phyloP scores from a whole-genome alignment of 352 stramenopile species.

The Discostella stelligera region DNA sequence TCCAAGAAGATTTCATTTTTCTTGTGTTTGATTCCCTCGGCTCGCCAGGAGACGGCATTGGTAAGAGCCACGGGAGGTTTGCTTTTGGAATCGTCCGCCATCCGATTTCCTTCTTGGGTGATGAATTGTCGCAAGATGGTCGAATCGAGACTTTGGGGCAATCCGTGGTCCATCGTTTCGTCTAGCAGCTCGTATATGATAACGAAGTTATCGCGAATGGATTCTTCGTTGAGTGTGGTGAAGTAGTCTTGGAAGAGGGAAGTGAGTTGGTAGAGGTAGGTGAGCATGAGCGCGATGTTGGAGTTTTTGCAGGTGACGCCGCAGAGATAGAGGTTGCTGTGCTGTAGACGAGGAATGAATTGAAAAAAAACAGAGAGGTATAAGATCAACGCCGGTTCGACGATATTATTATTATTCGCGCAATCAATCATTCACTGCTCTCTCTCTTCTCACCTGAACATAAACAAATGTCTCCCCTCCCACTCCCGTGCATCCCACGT shows the following conservation, averaged over 20 bases:
- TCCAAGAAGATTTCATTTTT: conserved; percentile 99
- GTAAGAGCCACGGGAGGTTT: conserved; percentile 94
- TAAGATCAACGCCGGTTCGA: too few relatives aligned
- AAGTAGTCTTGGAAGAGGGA: conserved; percentile 99
- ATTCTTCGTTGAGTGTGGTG: conserved; percentile 98
- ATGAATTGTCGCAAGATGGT: conserved; percentile 93
- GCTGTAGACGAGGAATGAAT: conserved; percentile 73
- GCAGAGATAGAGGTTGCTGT: conserved; percentile 99
- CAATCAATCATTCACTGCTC: not conserved
- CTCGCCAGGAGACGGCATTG: conserved; percentile 98
- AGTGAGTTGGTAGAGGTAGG: conserved; percentile 76
- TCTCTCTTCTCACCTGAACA: conserved; percentile 60
- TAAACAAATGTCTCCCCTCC: conserved; percentile 80
- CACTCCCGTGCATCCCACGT: conserved; percentile 57
- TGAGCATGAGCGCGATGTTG: conserved; percentile 89
- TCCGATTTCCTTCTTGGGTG: conserved; percentile 94
- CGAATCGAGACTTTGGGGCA: conserved; percentile 92
- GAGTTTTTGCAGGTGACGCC: conserved; percentile 98
- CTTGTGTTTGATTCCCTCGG: conserved; percentile 99
- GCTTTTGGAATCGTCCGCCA: conserved; percentile 87
- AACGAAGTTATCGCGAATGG: conserved; percentile 99
- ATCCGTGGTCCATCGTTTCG: conserved; percentile 99
- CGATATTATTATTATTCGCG: not conserved
- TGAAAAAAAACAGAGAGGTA: conserved; percentile 5
- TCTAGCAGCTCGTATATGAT: conserved; percentile 99